Evolutionary conservation across 345 rosid genomes (phyloP).

Genomic region (Hirschfeldia incana): DNA sequence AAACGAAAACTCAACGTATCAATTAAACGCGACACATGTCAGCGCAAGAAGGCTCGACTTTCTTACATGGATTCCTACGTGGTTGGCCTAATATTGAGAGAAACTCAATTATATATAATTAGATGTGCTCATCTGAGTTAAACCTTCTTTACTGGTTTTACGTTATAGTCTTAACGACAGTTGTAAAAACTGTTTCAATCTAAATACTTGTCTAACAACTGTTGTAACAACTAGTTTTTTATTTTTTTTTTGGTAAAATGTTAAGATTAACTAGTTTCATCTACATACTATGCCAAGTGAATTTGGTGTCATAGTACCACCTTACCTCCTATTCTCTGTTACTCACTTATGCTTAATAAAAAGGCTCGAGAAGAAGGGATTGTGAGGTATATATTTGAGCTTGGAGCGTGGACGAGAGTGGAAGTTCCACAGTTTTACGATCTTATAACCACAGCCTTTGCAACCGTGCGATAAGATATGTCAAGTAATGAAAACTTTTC

Average conservation of each 20-base stretch:
- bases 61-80: no score
- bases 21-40: no score
- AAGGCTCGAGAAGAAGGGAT: conserved; percentile 51
- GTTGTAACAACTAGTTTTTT: background rate
- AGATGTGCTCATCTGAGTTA: background rate
- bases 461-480: conserved; percentile 67
- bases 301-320: no score
- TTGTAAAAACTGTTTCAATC: no score
- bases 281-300: background rate
- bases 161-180: background rate
- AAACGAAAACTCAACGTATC: no score
- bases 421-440: conserved; percentile 68
- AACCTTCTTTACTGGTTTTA: background rate
- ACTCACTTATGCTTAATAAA: conserved; percentile 21
- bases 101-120: no score
- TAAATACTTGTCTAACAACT: no score
- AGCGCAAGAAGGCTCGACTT: no score
- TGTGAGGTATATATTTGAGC: conserved; percentile 86
- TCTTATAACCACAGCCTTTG: conserved; percentile 70
- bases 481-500: conserved; percentile 78
- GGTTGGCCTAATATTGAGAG: no score
- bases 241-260: no score
- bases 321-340: no score
- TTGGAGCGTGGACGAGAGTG: conserved; percentile 73
- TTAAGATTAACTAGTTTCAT: background rate